Base-by-base conservation (phyloP, 2,329 filamentous ascomycete species). In the Sordariomycetes sp. region DNA sequence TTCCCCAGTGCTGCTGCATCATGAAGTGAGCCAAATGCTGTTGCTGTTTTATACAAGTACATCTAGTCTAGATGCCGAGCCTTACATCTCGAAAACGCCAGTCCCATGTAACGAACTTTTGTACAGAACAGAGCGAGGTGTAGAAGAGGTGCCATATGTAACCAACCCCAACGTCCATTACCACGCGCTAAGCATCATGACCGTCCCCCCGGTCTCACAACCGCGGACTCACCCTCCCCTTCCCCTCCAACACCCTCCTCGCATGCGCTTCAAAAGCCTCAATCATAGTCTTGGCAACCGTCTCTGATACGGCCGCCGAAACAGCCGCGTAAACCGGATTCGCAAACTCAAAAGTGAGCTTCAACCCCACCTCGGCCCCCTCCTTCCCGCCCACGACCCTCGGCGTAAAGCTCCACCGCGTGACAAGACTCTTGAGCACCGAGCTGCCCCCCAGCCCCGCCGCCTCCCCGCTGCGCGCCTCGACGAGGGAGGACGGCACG, bases 241-340 rank as follows among this genome's bases (percentile, higher is more conserved):
- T 51, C 57, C 61, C 42, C 25, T 71, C 72, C 63, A 80, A 68
- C 53, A 89, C 67, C 64, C 80, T 74, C 66, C 75, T 75, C 6
- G 94, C 90, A 65, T 88, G 79, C 70, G 82, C 81, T 74, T 96
- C 91, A 74, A 99, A 99, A 1, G 94, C 92, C 69, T 89, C 85
- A 62, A 97, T 87, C 90, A 99, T 96, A 62, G 87, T 77, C 3
- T 83, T 84, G 1, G 90, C 92, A 61, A 96, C 84, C 71, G 89
- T 90, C 35, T 89, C 86, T 62, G 90, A 89, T 25, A 94, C 85
- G 36, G 88, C 86, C 42, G 84, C 79, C 68, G 91, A 94, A 66
- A 96, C 76, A 22, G 87, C 83, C 50, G 84, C 85, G 72, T 96
- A 95, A 58, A 96, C 69, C n/a, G 91, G 89, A 70, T 91, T 97